phyloP scores from a whole-genome alignment of 352 stramenopile genomes.

The Pythium rhizo-oryzae region DNA sequence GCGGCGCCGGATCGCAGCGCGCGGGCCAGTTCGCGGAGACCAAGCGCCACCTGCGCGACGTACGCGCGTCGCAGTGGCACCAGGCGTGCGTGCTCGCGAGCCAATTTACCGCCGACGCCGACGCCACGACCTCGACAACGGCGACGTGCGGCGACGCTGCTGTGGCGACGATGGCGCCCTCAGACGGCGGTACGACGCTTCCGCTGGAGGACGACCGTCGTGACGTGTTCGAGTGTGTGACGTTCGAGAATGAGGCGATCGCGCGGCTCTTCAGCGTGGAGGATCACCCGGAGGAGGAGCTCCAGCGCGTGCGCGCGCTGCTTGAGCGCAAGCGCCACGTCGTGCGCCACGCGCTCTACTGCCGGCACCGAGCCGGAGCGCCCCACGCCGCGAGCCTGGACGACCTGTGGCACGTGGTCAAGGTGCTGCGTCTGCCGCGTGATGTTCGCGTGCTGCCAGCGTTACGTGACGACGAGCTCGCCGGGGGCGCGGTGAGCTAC shows the following conservation, averaged over 20 bases:
- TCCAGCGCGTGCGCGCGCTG: slow-evolving; percentile 39
- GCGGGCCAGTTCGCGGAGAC: slow-evolving; percentile 39
- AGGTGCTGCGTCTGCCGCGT: slow-evolving; percentile 54
- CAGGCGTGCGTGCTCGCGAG: slow-evolving; percentile 48
- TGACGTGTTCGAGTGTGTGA: slow-evolving; percentile 65
- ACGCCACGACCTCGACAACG: not conserved
- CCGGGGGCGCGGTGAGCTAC: slow-evolving; percentile 28
- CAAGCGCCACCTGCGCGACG: slow-evolving; percentile 35
- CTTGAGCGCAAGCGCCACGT: slow-evolving; percentile 60
- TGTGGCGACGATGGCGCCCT: not conserved
- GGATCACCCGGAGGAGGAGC: slow-evolving; percentile 47
- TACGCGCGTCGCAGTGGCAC: slow-evolving; percentile 55
- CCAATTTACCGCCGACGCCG: slow-evolving; percentile 31
- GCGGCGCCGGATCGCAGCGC: slow-evolving; percentile 31
- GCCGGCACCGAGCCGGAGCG: slow-evolving; percentile 38
- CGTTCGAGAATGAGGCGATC: slow-evolving; percentile 57
- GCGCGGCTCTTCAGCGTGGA: slow-evolving; percentile 64
- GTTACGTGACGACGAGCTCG: slow-evolving; percentile 58
- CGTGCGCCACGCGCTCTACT: slow-evolving; percentile 58
- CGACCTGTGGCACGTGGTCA: slow-evolving; percentile 73
- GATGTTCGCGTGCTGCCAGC: slow-evolving; percentile 62
- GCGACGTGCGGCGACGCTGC: not conserved
- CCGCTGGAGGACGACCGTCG: slow-evolving; percentile 38
- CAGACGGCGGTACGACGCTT: not conserved
- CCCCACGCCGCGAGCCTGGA: slow-evolving; percentile 60